Percentiles rank a stretch among this genome's conserved stretches.
Evolutionary conservation across 495 filamentous ascomycete genomes (phyloP).

Genomic region (Penicillium tannophilum): DNA sequence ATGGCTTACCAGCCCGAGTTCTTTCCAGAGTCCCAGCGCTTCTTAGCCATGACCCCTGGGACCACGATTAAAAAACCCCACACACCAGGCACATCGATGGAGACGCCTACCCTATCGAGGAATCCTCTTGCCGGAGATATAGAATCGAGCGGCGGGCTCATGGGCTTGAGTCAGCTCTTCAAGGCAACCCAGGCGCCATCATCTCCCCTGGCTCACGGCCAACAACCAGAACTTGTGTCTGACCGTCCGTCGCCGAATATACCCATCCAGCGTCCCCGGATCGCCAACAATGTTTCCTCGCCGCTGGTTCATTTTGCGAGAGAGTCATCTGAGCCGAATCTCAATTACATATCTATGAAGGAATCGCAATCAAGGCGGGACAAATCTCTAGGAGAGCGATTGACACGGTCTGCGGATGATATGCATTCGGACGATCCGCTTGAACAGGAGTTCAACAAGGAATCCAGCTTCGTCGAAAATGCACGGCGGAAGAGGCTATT

Average conservation of each 20-base stretch:
- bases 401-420: conserved; percentile 43
- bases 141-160: conserved; percentile 43
- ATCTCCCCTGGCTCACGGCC: conserved; percentile 46
- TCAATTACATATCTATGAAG: conserved; percentile 53
- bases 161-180: conserved; percentile 55
- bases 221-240: conserved; percentile 44
- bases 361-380: conserved; percentile 50
- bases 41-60: conserved; percentile 47
- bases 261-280: conserved; percentile 43
- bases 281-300: conserved; percentile 44
- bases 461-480: conserved; percentile 45
- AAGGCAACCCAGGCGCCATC: conserved; percentile 55
- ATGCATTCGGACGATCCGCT: conserved; percentile 44
- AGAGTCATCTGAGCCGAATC: conserved; percentile 49
- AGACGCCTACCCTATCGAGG: conserved; percentile 45
- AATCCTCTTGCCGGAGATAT: conserved; percentile 49
- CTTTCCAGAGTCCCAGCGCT: conserved; percentile 54
- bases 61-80: conserved; percentile 39
- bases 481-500: conserved; percentile 39
- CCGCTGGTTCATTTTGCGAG: conserved; percentile 40
- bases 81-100: conserved; percentile 26
- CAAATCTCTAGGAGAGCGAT: conserved; percentile 35
- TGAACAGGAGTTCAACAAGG: conserved; percentile 50
- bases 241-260: conserved; percentile 57
- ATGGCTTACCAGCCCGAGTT: conserved; percentile 41